These are phyloP conservation scores for Lagenidium giganteum DNA, from an alignment of 352 stramenopile species.

Conservation along the genomic window DNA sequence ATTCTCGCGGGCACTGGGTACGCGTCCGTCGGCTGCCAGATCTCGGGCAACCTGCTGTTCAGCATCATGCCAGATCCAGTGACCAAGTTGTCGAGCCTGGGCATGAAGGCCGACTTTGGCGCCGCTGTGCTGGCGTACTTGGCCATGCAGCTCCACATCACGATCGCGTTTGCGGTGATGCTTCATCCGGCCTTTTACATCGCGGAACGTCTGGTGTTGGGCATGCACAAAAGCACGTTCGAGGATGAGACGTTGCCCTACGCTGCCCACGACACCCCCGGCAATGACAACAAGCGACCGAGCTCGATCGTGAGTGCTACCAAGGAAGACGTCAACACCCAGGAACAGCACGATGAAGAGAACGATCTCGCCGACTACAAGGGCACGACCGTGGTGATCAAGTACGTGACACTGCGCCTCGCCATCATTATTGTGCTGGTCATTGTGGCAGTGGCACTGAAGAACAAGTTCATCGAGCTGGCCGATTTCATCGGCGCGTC, in stretches of 20 bases:
- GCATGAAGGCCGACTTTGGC: constrained; percentile 37
- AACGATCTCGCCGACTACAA: constrained; percentile 34
- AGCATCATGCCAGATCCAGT: constrained; percentile 31
- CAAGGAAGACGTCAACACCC: constrained; percentile 24
- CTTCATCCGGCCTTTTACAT: constrained; percentile 54
- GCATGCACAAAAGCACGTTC: constrained; percentile 43
- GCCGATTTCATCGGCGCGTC: constrained; percentile 59
- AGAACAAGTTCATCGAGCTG: constrained; percentile 55
- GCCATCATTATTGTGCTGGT: constrained; percentile 43
- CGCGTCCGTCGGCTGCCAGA: constrained; percentile 18
- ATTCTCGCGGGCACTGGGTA: constrained; percentile 17
- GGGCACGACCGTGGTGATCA: constrained; percentile 28
- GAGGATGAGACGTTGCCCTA: constrained; percentile 27
- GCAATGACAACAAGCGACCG: constrained; percentile 5
- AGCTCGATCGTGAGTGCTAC: constrained; percentile 18
- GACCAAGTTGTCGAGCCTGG: constrained; percentile 28
- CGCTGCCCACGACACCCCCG: constrained; percentile 18
- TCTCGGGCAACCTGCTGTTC: constrained; percentile 19
- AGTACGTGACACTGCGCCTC: constrained; percentile 46
- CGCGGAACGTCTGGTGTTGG: constrained; percentile 46
- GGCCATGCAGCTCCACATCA: constrained; percentile 50
- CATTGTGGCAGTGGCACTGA: constrained; percentile 17
- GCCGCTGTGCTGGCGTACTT: constrained; percentile 45
- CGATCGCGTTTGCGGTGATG: constrained; percentile 27
- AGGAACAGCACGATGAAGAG: too few species aligned